These are phyloP conservation scores for Sutorius australiensis DNA, from an alignment of 768 basidiomycete species.

Conservation along the genomic window DNA sequence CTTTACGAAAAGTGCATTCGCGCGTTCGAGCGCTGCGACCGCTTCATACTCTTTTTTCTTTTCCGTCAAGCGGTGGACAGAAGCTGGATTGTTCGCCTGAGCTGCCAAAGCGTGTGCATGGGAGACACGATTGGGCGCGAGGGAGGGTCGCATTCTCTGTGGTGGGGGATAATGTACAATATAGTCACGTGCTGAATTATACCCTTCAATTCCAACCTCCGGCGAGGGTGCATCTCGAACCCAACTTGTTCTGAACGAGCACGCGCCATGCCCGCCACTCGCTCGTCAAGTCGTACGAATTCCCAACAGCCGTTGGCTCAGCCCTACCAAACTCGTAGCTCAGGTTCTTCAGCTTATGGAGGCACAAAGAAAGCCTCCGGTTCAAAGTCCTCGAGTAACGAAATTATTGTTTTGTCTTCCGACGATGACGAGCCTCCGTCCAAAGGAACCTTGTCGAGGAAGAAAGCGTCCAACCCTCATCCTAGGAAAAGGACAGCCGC, in stretches of 20 bases:
- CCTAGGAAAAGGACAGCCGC: constrained; percentile 22
- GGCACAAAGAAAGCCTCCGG: constrained; percentile 11
- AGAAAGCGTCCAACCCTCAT: constrained; percentile 5
- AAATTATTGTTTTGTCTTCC: constrained; percentile 35
- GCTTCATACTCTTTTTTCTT: constrained; percentile 83
- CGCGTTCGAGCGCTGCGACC: constrained; percentile 65
- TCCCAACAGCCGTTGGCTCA: constrained; percentile 1
- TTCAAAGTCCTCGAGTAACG: constrained; percentile 15
- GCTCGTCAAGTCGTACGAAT: constrained; percentile 22
- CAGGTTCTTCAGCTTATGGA: constrained; percentile 5
- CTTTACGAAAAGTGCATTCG: constrained; percentile 59
- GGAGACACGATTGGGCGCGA: constrained; percentile 48
- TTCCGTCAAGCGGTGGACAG: constrained; percentile 56
- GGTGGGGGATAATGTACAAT: background rate
- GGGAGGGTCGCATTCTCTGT: constrained; percentile 50
- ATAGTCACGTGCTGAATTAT: constrained; percentile 12
- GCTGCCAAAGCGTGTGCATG: constrained; percentile 38
- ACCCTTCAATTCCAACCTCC: background rate
- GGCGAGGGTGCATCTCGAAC: background rate
- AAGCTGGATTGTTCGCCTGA: constrained; percentile 44
- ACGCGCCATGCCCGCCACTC: constrained; percentile 28
- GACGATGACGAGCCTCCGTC: constrained; percentile 27
- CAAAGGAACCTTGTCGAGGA: constrained; percentile 15
- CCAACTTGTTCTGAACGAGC: background rate
- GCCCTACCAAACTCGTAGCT: constrained; percentile 7